Base-by-base conservation (phyloP, 2,329 filamentous ascomycete genomes). In the Venturiaceae sp. region DNA sequence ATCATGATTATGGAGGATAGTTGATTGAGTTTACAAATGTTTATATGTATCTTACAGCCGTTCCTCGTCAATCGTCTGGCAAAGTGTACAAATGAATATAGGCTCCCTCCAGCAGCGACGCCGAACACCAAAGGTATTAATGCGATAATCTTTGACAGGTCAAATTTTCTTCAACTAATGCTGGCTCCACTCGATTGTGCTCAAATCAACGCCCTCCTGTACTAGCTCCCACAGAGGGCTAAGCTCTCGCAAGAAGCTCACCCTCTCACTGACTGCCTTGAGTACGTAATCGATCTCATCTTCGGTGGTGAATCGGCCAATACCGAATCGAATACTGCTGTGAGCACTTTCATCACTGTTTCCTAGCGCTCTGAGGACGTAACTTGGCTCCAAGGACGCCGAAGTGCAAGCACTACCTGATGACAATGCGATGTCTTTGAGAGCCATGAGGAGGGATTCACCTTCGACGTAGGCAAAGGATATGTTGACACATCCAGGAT, bases 391-490 rank as follows among this genome's bases (percentile, higher is more conserved):
- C 34, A 99, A 78, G 1, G 94, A 99, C 0, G 94, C 94, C 4
- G 92, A 97, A 2, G 94, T 99, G 75, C 94, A 99, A 5, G 94
- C 94, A 68, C 91, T 96, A 59, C 94, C 94, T 0, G 94, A 99
- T 6, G 92, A 97, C 36, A 99, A 78, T 0, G 94, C 94, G 73
- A 99, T 96, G 66, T 99, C 94, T 75, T 99, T 99, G 50, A 99
- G 77, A 0, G 94, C 94, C 94, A 99, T 99, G 63, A 99, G 81
- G 1, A 99, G 85, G 2, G 94, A 97, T 75, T 99, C 94, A 64
- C 94, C 94, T 75, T 99, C 94, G 4, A 99, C 91, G 68, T 99
- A 99, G 34, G 94, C 92, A 69, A 99, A 99, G 0, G 94, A 99
- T 11, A 99, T 88, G 72, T 99, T 99, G 62, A 99, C 92, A 66